These are phyloP conservation scores for Pichia eremophila DNA, from an alignment of 805 yeast genomes.

Conservation along the genomic window DNA sequence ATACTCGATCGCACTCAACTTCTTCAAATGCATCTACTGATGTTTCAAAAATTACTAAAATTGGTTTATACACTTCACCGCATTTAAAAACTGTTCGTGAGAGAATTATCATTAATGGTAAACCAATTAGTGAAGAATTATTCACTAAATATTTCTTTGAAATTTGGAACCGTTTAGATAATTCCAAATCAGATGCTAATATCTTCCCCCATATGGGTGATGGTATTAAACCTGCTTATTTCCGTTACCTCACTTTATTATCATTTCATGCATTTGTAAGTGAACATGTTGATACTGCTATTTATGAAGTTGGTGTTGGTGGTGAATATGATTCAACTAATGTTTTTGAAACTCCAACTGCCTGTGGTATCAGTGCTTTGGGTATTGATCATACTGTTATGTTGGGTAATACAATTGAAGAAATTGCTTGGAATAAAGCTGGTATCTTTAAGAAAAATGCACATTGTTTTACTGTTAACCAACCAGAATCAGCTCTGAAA, in stretches of 20 bases:
- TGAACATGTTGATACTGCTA: constrained; percentile 89
- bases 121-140: constrained; percentile 69
- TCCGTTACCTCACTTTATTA: constrained; percentile 78
- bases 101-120: constrained; percentile 78
- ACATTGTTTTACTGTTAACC: constrained; percentile 58
- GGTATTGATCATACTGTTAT: constrained; percentile 89
- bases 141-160: constrained; percentile 90
- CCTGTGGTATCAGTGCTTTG: constrained; percentile 74
- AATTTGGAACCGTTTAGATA: constrained; percentile 73
- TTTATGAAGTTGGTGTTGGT: constrained; percentile 97
- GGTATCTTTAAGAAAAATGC: constrained; percentile 74
- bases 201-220: constrained; percentile 67
- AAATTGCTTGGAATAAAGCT: constrained; percentile 93
- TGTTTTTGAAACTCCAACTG: constrained; percentile 67
- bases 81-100: constrained; percentile 91
- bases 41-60: constrained; percentile 35
- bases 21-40: constrained; percentile 4
- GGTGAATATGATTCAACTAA: constrained; percentile 98
- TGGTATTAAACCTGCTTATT: constrained; percentile 81
- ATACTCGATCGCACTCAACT: constrained; percentile 4
- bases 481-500: constrained; percentile 42
- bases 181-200: constrained; percentile 41
- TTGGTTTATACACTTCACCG: constrained; percentile 95
- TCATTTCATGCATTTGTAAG: constrained; percentile 84
- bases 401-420: constrained; percentile 78